Conservation (phyloP, 495 filamentous ascomycete genomes). For the Penicillium canariense region DNA sequence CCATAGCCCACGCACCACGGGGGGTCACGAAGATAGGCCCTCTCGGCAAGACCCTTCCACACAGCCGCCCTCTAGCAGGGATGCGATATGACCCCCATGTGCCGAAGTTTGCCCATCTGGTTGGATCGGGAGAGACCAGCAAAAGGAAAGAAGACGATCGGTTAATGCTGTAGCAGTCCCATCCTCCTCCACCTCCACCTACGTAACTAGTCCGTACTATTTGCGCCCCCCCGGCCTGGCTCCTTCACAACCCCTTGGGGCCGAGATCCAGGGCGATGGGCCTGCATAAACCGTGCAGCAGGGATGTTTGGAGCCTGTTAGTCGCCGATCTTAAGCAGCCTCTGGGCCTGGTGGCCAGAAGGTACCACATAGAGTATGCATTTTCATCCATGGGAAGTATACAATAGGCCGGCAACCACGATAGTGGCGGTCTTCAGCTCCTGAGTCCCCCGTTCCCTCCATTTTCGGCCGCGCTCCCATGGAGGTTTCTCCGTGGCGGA, state of each 20-base stretch:
- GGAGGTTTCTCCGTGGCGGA: constrained; percentile 7
- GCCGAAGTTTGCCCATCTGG: constrained; percentile 11
- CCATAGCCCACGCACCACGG: not conserved
- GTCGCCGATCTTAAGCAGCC: constrained; percentile 24
- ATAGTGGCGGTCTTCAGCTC: not conserved
- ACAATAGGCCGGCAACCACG: too few species aligned
- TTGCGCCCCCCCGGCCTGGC: too few species aligned
- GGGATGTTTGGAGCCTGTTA: constrained; percentile 14
- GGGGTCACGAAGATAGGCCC: constrained; percentile 35
- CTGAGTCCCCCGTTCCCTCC: not conserved
- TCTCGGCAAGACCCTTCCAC: constrained; percentile 16
- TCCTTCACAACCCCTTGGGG: not conserved
- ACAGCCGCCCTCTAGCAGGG: not conserved
- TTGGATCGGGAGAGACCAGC: constrained; percentile 16
- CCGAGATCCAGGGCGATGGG: constrained; percentile 12
- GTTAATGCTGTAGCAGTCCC: not conserved
- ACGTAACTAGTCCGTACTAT: constrained; percentile 1
- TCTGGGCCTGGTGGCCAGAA: not conserved
- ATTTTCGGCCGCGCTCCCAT: constrained; percentile 1
- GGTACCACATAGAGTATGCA: not conserved
- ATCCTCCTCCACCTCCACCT: not conserved
- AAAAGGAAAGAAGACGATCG: not conserved
- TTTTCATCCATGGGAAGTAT: too few species aligned
- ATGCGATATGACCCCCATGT: constrained; percentile 15
- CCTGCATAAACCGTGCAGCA: constrained; percentile 18